Base-by-base conservation (phyloP, 1,139 yeast genomes). In the Hyphopichia fennica region DNA sequence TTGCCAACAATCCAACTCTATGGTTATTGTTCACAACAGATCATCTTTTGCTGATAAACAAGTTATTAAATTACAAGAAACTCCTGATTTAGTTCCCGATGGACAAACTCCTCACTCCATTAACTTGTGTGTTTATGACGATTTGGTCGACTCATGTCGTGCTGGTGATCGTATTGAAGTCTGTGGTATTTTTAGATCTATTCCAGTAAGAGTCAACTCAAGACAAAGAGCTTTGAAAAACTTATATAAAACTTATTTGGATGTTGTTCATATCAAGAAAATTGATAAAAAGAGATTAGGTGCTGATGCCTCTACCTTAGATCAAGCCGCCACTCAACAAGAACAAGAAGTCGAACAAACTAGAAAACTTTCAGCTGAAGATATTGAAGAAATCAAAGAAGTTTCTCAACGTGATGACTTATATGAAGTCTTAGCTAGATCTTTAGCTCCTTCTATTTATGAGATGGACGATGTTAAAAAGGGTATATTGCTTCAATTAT, bases 51-150 rank as follows among this genome's bases (percentile, higher is more conserved):
- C 96, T 25, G 97, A 93, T 63, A 93, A 91, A 60, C 99, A 93
- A 64, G 93, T 93, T 30, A 82, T 93, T 49, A 88, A 89, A 57
- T 70, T 93, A 37, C 99, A 93, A 64, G 99, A 93, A 63, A 93
- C 99, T 0, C 99, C 99, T 0, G 99, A 93, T 63, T 75, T 83
- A 49, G 96, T 93, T n/a, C 99, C 99, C 2, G 99, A 89, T 67
- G 99, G 99, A 17, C 99, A 93, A 65, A 93, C 99, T 3, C 99
- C 99, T 2, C 99, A 93, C 61, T 85, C 97, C 11, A 89, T 93
- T 42, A 89, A 96, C 11, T 72, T 93, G 30, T 90, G 97, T 70
- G 96, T 89, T 3, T 93, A 93, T 58, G 99, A 95, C 63, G 99
- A 95, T 60, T 73, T 93, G 49, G 99, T 93, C 2, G 99, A 93